Conservation (phyloP, 2,329 filamentous ascomycete genomes). For the Blastomyces percursus region DNA sequence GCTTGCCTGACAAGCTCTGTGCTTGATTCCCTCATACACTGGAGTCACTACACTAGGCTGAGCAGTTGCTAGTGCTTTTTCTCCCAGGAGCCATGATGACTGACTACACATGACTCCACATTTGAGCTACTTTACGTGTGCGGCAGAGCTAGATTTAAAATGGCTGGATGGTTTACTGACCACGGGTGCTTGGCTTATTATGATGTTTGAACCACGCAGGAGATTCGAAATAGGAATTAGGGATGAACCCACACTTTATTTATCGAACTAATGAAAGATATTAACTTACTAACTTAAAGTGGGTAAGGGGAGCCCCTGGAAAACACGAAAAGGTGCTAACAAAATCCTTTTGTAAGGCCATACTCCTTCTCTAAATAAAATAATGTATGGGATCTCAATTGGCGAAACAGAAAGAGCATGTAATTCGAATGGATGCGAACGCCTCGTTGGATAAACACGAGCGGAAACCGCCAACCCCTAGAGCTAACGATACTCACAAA, state of each 20-base stretch:
- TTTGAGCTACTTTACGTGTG: too few species aligned
- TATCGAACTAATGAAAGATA: too few species aligned
- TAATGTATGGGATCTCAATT: neutral
- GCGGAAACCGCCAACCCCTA: neutral
- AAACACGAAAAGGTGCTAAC: neutral
- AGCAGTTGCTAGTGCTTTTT: neutral
- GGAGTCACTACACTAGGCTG: neutral
- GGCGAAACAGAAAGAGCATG: neutral
- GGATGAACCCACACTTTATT: neutral
- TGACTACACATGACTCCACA: neutral
- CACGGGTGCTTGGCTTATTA: too few species aligned
- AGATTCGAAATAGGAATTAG: neutral
- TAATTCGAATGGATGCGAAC: neutral
- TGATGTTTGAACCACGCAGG: too few species aligned
- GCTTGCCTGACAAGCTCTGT: neutral
- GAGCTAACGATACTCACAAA: neutral
- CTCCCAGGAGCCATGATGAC: neutral
- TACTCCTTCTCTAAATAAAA: neutral
- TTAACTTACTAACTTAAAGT: too few species aligned
- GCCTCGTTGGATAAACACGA: neutral
- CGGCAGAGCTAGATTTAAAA: too few species aligned
- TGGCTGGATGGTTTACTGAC: too few species aligned
- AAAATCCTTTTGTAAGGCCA: neutral
- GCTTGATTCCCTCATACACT: neutral
- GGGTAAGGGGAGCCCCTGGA: neutral